Evolutionary conservation across 139 green algal genomes (phyloP).

Genomic region (Nannochloris sp.): DNA sequence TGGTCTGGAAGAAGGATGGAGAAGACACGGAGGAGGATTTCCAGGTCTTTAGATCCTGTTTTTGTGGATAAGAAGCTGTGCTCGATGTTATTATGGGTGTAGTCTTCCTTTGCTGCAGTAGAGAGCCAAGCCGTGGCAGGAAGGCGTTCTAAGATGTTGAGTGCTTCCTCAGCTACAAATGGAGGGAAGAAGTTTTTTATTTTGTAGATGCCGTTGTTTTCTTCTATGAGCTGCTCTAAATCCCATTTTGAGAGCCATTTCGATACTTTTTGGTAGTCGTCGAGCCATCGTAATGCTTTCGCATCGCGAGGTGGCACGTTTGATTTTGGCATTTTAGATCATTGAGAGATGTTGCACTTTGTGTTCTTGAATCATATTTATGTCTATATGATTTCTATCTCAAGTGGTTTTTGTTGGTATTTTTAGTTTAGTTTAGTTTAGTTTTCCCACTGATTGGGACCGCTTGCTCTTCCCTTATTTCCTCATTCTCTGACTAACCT

Average conservation of each 20-base stretch:
- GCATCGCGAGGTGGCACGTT: no score
- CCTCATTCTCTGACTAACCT: no score
- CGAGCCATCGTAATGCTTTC: neutral
- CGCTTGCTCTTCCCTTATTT: no score
- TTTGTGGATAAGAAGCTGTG: neutral
- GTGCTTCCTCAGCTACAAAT: neutral
- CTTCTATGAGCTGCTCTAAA: neutral
- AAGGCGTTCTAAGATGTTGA: neutral
- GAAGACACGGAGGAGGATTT: constrained; percentile 30
- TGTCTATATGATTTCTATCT: no score
- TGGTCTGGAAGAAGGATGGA: constrained; percentile 35
- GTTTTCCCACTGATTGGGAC: no score
- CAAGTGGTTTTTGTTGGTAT: no score
- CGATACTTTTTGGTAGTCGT: neutral
- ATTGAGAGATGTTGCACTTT: no score
- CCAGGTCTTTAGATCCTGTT: constrained; percentile 1
- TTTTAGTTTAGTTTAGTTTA: no score
- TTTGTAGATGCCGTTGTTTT: neutral
- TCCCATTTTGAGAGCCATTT: neutral
- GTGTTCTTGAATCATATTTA: no score
- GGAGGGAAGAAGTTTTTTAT: neutral
- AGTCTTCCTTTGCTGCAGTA: constrained; percentile 1
- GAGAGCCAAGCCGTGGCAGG: neutral
- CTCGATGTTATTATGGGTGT: neutral
- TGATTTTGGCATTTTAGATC: no score